phyloP scores from a whole-genome alignment of 1,284 basidiomycete genomes.

The Ustilago tritici region DNA sequence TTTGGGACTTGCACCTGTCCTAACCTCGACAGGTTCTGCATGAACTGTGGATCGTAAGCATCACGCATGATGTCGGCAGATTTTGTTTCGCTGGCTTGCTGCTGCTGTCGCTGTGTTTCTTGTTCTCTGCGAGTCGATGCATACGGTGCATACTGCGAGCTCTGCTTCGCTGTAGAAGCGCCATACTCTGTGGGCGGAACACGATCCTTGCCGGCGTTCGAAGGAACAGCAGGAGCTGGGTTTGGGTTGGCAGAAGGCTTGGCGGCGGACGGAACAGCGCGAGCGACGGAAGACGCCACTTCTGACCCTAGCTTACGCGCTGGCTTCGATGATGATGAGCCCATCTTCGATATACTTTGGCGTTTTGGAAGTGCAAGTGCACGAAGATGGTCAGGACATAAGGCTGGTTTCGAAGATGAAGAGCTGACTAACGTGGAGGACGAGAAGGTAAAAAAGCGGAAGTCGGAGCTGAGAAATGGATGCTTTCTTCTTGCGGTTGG shows the following conservation, averaged over 20 bases:
- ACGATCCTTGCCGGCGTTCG: constrained; percentile 11
- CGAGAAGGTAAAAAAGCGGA: constrained; percentile 12
- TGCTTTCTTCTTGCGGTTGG: constrained; percentile 12
- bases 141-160: constrained; percentile 28
- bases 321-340: constrained; percentile 55
- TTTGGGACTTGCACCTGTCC: constrained; percentile 52
- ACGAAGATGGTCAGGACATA: neutral
- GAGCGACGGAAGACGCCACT: constrained; percentile 36
- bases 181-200: constrained; percentile 32
- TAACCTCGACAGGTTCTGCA: constrained; percentile 46
- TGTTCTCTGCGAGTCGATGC: constrained; percentile 29
- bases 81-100: constrained; percentile 45
- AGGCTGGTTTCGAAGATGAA: neutral
- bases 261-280: constrained; percentile 26
- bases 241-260: constrained; percentile 20
- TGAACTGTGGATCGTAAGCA: constrained; percentile 51
- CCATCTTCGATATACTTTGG: constrained; percentile 25
- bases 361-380: neutral
- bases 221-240: neutral
- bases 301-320: constrained; percentile 48
- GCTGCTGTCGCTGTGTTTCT: constrained; percentile 33
- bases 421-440: constrained; percentile 45
- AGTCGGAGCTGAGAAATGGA: constrained; percentile 24
- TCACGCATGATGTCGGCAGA: constrained; percentile 53
- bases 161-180: constrained; percentile 25